A percentile compares a stretch with the other conserved stretches of the same genome.
phyloP scores from a whole-genome alignment of 2,329 filamentous ascomycete species.

The Periconia macrospinosa region DNA sequence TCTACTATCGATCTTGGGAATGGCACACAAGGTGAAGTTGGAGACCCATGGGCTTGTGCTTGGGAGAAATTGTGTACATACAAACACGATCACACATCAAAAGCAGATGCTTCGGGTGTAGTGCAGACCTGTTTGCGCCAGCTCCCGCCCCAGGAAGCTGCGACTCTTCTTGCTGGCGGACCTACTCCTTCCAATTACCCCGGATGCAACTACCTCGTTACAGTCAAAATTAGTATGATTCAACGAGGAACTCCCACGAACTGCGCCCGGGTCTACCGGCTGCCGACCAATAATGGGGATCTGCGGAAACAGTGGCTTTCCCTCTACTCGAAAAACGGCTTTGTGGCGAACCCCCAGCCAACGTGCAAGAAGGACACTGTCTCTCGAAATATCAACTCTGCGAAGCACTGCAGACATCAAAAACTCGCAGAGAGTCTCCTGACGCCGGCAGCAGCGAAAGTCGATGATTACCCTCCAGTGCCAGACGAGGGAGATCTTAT shows the following conservation, averaged over 20 bases:
- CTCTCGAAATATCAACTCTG: conserved; percentile 12
- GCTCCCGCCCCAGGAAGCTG: conserved; percentile 34
- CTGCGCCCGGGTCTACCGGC: conserved; percentile 82
- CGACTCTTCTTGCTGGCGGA: conserved; percentile 11
- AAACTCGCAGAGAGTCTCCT: conserved; percentile 31
- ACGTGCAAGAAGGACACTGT: not conserved
- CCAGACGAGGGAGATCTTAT: conserved; percentile 76
- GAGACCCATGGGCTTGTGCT: conserved; percentile 79
- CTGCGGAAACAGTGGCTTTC: conserved; percentile 74
- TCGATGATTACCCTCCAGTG: conserved; percentile 63
- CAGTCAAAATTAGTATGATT: conserved; percentile 68
- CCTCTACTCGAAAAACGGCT: conserved; percentile 45
- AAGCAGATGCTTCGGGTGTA: conserved; percentile 7
- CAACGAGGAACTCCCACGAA: conserved; percentile 69
- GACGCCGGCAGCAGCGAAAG: conserved; percentile 9
- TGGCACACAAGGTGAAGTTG: conserved; percentile 78
- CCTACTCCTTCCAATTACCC: conserved; percentile 1
- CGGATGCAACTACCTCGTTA: conserved; percentile 48
- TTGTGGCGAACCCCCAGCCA: not conserved
- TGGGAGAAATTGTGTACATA: conserved; percentile 68
- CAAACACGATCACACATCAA: not conserved
- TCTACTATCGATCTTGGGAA: conserved; percentile 72
- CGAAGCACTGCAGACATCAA: conserved; percentile 18
- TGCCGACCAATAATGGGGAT: conserved; percentile 61
- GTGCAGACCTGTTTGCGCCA: conserved; percentile 26